A percentile compares a stretch with the other conserved stretches of the same genome.
These are phyloP conservation scores for Arthrobotrys pseudoclavata DNA, from an alignment of 2,329 filamentous ascomycete species.

Conservation along the genomic window DNA sequence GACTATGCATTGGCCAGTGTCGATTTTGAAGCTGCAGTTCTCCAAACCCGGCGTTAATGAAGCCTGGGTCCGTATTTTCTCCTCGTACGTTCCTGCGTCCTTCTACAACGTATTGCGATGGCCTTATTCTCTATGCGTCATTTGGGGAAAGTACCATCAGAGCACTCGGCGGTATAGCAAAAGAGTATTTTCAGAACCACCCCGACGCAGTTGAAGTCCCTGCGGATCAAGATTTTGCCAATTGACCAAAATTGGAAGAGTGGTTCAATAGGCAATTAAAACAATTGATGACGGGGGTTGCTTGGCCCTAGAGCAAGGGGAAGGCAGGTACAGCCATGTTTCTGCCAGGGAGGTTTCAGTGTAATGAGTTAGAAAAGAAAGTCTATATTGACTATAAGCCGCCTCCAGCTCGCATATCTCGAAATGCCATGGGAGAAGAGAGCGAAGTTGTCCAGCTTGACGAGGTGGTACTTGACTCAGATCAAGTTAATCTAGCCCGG, in stretches of 20 bases:
- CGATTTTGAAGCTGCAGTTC: constrained; percentile 17
- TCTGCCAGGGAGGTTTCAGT: neutral
- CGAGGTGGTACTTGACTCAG: neutral
- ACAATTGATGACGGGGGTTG: neutral
- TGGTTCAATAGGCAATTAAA: neutral
- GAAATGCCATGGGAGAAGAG: neutral
- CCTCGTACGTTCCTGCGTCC: neutral
- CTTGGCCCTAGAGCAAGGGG: neutral
- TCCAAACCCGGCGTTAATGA: constrained; percentile 32
- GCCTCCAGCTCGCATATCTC: neutral
- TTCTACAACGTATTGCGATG: constrained; percentile 20
- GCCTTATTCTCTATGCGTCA: constrained; percentile 3
- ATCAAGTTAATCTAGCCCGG: neutral
- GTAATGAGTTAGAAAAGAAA: neutral
- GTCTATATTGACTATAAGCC: neutral
- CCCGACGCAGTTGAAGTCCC: neutral
- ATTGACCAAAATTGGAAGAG: neutral
- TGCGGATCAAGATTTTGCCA: neutral
- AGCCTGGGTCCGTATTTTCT: constrained; percentile 30
- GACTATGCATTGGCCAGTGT: neutral
- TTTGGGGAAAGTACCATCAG: neutral
- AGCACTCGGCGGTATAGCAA: neutral
- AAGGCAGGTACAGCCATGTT: neutral
- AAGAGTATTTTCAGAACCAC: neutral
- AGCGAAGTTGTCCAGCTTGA: neutral